Evolutionary conservation across 1,284 basidiomycete species (phyloP), one percentile per base, ranked within the genome.

Genomic region (Golubevia pallescens): DNA sequence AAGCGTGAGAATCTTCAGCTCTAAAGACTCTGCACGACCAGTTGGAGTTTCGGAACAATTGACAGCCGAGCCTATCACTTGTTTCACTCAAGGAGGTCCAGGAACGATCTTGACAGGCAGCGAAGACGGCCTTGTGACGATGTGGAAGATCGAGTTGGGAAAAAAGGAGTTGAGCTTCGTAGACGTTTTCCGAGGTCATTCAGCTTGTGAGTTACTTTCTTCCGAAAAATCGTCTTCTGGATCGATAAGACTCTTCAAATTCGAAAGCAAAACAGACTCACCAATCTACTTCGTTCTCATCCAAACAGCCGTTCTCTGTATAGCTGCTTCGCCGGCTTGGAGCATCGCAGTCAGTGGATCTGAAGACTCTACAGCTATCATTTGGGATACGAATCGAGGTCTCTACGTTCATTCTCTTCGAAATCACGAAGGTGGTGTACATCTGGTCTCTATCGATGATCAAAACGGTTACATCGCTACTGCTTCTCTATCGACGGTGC

Each of bases 321-420:
- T 97, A 1, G 87, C 91, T 2, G 91, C 92, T 0, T 96, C 93
- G 14, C 88, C 91, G 38, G 87, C 91, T 0, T 97, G 94, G 94
- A 93, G 92, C 1, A 80, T 95, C 20, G 89, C 91, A 14, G 90
- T 96, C 57, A 95, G 92, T 68, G 94, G 94, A 4, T 92, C 93
- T 4, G 89, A 90, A 73, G 94, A 97, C 75, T 92, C 93, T 0
- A 93, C 91, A 66, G 93, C 92, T 0, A 91, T 92, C 14, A 75
- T 97, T 5, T 98, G 95, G 95, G 95, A 97, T 82, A 88, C 94
- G 63, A 97, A 97, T 78, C 88, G 91, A 24, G 74, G 69, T 24
- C 63, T 68, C 8, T 77, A 78, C 55, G 74, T 82, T 1, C 71
- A 75, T 5, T 62, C 71, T 42, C 73, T 86, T 23, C 71, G 65